These are phyloP conservation scores for Simplicillium sp. DNA, from an alignment of 2,329 filamentous ascomycete species.

Conservation along the genomic window DNA sequence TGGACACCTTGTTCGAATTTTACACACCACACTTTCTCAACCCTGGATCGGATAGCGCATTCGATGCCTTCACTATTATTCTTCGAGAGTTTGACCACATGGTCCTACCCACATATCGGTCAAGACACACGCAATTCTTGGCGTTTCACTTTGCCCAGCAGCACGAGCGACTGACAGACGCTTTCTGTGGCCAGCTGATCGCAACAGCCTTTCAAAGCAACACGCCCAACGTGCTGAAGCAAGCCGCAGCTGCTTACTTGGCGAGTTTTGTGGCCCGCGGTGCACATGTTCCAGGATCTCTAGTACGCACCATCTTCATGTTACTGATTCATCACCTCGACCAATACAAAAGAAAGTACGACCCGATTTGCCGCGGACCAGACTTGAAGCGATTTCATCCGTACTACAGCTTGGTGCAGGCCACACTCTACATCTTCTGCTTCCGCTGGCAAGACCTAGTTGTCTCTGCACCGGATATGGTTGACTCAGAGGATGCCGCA, in stretches of 20 bases:
- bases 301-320: slow-evolving; percentile 75
- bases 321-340: slow-evolving; percentile 73
- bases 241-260: slow-evolving; percentile 84
- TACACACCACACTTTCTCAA: slow-evolving; percentile 66
- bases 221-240: slow-evolving; percentile 63
- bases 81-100: slow-evolving; percentile 79
- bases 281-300: slow-evolving; percentile 63
- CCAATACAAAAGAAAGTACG: slow-evolving; percentile 61
- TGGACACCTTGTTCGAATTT: slow-evolving; percentile 79
- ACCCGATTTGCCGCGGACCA: slow-evolving; percentile 68
- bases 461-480: slow-evolving; percentile 46
- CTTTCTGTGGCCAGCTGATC: slow-evolving; percentile 68
- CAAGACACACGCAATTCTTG: slow-evolving; percentile 88
- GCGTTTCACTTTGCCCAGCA: slow-evolving; percentile 91
- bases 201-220: slow-evolving; percentile 43
- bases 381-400: slow-evolving; percentile 75
- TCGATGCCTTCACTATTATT: slow-evolving; percentile 67
- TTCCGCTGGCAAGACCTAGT: slow-evolving; percentile 94
- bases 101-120: slow-evolving; percentile 84
- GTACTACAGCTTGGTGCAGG: slow-evolving; percentile 85
- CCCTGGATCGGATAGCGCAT: slow-evolving; percentile 58
- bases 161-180: slow-evolving; percentile 67
- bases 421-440: slow-evolving; percentile 89
- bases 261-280: slow-evolving; percentile 91
- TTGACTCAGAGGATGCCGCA: slow-evolving; percentile 52